Conservation (phyloP, 441 rosid species). For the Pelargonium cotyledonis region DNA sequence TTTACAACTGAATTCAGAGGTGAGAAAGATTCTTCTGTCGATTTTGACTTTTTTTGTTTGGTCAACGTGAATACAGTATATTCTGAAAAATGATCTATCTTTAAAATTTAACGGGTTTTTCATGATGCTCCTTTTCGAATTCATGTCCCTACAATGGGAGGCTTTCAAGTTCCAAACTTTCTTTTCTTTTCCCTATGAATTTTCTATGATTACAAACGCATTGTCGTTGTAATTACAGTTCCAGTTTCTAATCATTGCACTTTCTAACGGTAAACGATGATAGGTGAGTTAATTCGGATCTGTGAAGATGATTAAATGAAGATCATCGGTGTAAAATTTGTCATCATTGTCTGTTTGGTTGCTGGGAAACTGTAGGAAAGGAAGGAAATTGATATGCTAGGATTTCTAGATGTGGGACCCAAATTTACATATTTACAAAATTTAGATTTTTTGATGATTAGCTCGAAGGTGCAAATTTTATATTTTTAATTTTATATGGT, state of each 20-base stretch:
- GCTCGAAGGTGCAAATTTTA: neutral
- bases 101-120: neutral
- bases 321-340: neutral
- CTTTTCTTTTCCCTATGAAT: neutral
- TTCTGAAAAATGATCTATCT: neutral
- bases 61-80: neutral
- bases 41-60: neutral
- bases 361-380: neutral
- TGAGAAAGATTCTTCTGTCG: neutral
- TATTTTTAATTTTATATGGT: neutral
- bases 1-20: constrained; percentile 1
- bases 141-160: neutral
- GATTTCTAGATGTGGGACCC: neutral
- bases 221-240: neutral
- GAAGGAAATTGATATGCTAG: neutral
- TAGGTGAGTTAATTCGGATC: neutral
- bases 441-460: neutral
- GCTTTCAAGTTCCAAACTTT: constrained; percentile 6
- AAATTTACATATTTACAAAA: neutral
- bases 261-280: neutral
- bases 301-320: neutral
- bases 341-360: neutral
- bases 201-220: neutral
- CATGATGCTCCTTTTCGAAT: neutral
- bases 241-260: neutral